Base-by-base conservation (phyloP, 306 rosid genomes). In the Glycine tomentella region DNA sequence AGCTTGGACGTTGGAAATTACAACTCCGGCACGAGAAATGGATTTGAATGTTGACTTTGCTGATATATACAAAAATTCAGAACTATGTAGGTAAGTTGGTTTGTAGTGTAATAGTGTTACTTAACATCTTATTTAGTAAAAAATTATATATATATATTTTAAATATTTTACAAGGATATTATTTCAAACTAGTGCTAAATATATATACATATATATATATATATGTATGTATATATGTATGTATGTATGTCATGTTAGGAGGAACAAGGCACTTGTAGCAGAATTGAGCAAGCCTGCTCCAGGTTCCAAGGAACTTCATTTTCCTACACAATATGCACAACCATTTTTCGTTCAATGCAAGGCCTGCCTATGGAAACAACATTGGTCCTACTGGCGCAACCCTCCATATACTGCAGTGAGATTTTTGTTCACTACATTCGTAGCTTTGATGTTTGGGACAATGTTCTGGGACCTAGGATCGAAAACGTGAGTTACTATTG, bases 1-100 rank as follows among this genome's bases (percentile, higher is more conserved):
- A 56, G 84, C 97, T 3, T 93, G 97, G 97, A 93, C 90, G 97
- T 13, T 93, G 77, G 97, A 93, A 61, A 71, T 90, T 42, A 88
- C 97, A 3, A 64, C 92, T 50, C 17, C 84, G 1, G 87, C 89
- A 8, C 86, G 84, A 51, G 97, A 93, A 86, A 72, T 53, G 80
- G 56, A 65, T 79, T 82, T 91, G 34, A 90, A 87, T 17, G 82
- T 91, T 61, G 89, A 91, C 83, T 93, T 93, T 71, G 45, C 91
- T n/a, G 85, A 79, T 9, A 11, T 90, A 13, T 93, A 91, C 80
- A 86, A 66, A 80, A 86, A 83, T 11, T 91, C 96, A 49, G 91
- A 85, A 20, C 67, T 91, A n/a, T 80, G 83, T 11, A 78, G 86
- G 97, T 90, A 80, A 52, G 42, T 17, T 64, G 6, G 7, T 53